Conservation (phyloP, 2,329 filamentous ascomycete genomes). For the Diaporthe sp. region DNA sequence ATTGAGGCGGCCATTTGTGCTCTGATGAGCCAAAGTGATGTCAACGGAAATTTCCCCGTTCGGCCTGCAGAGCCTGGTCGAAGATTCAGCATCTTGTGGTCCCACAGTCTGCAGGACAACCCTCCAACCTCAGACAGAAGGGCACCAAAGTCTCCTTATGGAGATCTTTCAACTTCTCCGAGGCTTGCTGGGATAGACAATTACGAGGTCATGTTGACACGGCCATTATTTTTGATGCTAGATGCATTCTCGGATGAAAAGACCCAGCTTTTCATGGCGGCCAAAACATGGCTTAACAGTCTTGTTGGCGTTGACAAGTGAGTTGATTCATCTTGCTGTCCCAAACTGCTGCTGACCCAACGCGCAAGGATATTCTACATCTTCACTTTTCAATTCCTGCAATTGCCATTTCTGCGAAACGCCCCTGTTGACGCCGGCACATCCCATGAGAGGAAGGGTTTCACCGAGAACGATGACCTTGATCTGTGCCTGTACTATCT, state of each 20-base stretch:
- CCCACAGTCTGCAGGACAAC: constrained; percentile 78
- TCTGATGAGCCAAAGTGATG: constrained; percentile 72
- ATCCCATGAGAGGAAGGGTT: constrained; percentile 48
- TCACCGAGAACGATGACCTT: constrained; percentile 74
- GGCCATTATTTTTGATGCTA: constrained; percentile 84
- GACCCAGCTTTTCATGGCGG: constrained; percentile 80
- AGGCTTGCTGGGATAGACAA: constrained; percentile 69
- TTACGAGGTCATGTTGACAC: constrained; percentile 80
- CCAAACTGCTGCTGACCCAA: constrained; percentile 41
- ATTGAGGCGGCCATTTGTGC: constrained; percentile 84
- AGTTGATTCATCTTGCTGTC: constrained; percentile 41
- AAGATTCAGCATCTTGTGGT: constrained; percentile 83
- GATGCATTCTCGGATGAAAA: constrained; percentile 81
- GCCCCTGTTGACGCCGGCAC: constrained; percentile 43
- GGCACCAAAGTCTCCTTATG: constrained; percentile 58
- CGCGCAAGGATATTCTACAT: constrained; percentile 68
- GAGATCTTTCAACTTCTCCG: constrained; percentile 50
- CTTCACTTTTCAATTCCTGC: constrained; percentile 69
- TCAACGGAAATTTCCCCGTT: constrained; percentile 59
- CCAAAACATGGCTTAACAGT: constrained; percentile 83
- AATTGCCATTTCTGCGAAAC: constrained; percentile 65
- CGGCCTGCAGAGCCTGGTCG: constrained; percentile 72
- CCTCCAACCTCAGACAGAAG: constrained; percentile 61
- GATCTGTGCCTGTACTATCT: constrained; percentile 85
- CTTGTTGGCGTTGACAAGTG: constrained; percentile 74